These are phyloP conservation scores for Trypanosoma scelopori DNA, from an alignment of 208 protist species.

Conservation along the genomic window DNA sequence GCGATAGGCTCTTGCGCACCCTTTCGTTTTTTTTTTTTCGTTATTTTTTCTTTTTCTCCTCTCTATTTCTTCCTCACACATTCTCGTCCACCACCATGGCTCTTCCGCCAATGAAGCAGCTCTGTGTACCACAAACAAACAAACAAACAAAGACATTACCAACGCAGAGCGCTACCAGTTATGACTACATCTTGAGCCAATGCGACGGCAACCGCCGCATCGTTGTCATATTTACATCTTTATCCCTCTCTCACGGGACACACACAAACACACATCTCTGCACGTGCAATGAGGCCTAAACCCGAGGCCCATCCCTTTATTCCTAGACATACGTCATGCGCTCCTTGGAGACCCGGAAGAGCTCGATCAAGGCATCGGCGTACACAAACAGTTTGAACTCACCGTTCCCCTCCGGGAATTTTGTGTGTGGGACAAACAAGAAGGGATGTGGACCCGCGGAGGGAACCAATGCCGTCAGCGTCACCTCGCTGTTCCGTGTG, in stretches of 20 bases:
- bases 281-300: not conserved
- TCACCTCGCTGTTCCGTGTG: conserved; percentile 52
- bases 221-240: too few relatives aligned
- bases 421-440: conserved; percentile 82
- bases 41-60: not conserved
- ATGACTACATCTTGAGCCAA: too few relatives aligned
- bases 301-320: not conserved
- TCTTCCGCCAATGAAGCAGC: too few relatives aligned
- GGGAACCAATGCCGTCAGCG: conserved; percentile 45
- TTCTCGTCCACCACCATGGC: not conserved
- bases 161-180: too few relatives aligned
- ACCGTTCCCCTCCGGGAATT: conserved; percentile 62
- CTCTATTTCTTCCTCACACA: not conserved
- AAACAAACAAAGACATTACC: too few relatives aligned
- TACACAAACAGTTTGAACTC: conserved; percentile 89
- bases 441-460: conserved; percentile 49
- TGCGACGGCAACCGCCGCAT: too few relatives aligned
- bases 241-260: too few relatives aligned
- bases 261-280: not conserved
- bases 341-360: conserved; percentile 54
- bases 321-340: conserved; percentile 61
- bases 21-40: not conserved
- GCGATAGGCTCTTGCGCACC: not conserved
- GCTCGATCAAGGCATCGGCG: conserved; percentile 65
- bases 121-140: too few relatives aligned